Conservation (phyloP, 2,329 filamentous ascomycete species). For the Aspergillus neoniger region DNA sequence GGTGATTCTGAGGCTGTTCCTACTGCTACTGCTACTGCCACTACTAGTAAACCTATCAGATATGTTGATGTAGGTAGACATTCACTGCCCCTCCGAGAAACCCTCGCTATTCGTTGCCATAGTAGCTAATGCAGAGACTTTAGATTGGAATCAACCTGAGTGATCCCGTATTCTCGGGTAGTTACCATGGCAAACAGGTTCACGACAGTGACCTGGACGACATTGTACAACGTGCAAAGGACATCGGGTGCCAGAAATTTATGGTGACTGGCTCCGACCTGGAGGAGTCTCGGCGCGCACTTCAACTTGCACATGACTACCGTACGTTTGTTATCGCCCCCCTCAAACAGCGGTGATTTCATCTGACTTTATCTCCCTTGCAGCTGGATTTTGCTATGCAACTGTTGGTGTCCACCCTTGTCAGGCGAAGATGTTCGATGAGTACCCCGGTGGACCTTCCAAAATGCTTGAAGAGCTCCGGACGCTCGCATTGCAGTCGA, state of each 20-base stretch:
- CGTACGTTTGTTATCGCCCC: conserved; percentile 54
- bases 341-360: conserved; percentile 16
- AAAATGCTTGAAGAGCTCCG: conserved; percentile 60
- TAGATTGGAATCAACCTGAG: conserved; percentile 93
- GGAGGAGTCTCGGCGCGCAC: conserved; percentile 71
- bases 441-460: conserved; percentile 49
- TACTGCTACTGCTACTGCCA: too few relatives aligned
- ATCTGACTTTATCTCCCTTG: conserved; percentile 10
- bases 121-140: conserved; percentile 20
- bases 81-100: not conserved
- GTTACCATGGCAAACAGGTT: conserved; percentile 75
- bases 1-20: conserved; percentile 24
- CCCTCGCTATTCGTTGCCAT: not conserved
- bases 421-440: conserved; percentile 75
- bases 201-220: conserved; percentile 52
- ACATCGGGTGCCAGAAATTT: conserved; percentile 82
- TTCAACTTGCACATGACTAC: conserved; percentile 72
- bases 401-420: conserved; percentile 96
- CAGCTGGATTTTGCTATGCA: conserved; percentile 79
- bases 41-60: conserved; percentile 34
- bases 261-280: conserved; percentile 93
- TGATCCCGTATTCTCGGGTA: conserved; percentile 83
- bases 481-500: conserved; percentile 62
- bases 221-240: conserved; percentile 74
- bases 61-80: conserved; percentile 50